Evolutionary conservation across 2,329 filamentous ascomycete genomes (phyloP).

Genomic region (Peltaster fructicola): DNA sequence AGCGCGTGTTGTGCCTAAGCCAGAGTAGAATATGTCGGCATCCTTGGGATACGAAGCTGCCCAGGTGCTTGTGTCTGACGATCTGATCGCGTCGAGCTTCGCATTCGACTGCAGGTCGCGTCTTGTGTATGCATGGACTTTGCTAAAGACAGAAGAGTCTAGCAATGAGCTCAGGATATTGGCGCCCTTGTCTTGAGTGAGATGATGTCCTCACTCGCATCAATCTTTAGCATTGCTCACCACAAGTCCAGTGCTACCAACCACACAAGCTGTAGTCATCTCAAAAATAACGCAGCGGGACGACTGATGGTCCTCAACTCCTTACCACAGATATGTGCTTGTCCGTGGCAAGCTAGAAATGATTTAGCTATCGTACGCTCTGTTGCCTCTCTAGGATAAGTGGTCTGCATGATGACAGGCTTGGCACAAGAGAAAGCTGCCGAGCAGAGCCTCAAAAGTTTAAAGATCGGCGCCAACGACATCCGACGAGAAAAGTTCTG

Average conservation of each 20-base stretch:
- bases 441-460: too few species aligned
- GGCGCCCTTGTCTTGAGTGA: slow-evolving; percentile 36
- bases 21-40: slow-evolving; percentile 54
- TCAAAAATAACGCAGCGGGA: too few species aligned
- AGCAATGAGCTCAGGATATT: slow-evolving; percentile 53
- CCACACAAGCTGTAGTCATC: slow-evolving; percentile 36
- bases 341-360: too few species aligned
- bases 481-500: too few species aligned
- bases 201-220: slow-evolving; percentile 10
- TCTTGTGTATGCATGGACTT: slow-evolving; percentile 48
- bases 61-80: slow-evolving; percentile 55
- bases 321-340: too few species aligned
- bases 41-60: slow-evolving; percentile 38
- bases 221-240: slow-evolving; percentile 16
- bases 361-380: too few species aligned
- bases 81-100: slow-evolving; percentile 51
- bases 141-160: slow-evolving; percentile 32
- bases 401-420: too few species aligned
- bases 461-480: too few species aligned
- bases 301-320: too few species aligned
- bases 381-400: too few species aligned
- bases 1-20: slow-evolving; percentile 62
- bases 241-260: slow-evolving; percentile 49
- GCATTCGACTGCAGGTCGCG: slow-evolving; percentile 36
- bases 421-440: too few species aligned